A percentile compares a stretch with the other conserved stretches of the same genome.
Conservation (phyloP, 1,139 yeast genomes). For the Geotrichum cucujoidarum region DNA sequence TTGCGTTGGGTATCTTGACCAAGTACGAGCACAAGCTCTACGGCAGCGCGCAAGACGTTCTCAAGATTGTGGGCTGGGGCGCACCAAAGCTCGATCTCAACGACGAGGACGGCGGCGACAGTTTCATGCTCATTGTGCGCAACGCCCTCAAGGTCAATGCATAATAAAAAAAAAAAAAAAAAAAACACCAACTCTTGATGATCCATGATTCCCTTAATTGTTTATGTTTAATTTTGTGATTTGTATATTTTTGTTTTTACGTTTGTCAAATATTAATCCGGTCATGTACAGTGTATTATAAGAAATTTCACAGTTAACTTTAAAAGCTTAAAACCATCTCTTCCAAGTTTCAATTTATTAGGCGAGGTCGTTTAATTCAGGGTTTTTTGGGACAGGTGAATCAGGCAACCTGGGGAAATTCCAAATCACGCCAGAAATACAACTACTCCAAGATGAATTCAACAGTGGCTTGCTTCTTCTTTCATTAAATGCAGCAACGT, state of each 20-base stretch:
- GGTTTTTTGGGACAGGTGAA: no score
- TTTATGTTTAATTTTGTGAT: neutral
- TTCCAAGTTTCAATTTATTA: no score
- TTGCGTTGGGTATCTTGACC: conserved; percentile 46
- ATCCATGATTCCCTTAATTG: neutral
- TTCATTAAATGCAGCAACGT: no score
- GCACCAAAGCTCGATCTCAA: conserved; percentile 43
- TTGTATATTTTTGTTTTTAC: neutral
- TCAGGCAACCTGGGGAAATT: no score
- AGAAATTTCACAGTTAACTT: no score
- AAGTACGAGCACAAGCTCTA: conserved; percentile 49
- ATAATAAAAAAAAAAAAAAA: neutral
- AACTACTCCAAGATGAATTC: no score
- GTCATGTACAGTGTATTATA: no score
- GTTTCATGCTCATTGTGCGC: conserved; percentile 44
- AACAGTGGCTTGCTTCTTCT: no score
- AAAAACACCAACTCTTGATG: neutral
- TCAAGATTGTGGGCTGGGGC: conserved; percentile 37
- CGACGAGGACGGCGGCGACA: conserved; percentile 45
- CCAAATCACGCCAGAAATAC: no score
- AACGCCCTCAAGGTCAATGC: conserved; percentile 30
- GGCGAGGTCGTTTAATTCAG: no score
- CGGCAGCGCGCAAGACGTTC: conserved; percentile 47
- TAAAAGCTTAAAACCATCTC: no score
- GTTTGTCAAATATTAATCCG: no score